Evolutionary conservation across 1,284 basidiomycete species (phyloP).

Genomic region (Cryptococcus depauperatus): DNA sequence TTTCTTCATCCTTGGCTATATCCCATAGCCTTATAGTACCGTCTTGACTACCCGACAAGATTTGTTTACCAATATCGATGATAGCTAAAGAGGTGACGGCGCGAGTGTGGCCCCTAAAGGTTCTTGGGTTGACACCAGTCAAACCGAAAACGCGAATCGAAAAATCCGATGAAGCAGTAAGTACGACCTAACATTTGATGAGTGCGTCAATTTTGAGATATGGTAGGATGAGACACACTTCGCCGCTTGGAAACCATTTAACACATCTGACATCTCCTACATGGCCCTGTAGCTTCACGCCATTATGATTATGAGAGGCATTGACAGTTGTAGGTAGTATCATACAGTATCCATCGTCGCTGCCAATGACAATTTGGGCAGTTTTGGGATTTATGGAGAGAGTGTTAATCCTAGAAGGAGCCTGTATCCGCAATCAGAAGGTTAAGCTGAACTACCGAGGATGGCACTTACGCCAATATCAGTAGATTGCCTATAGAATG

Average conservation of each 20-base stretch:
- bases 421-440: slow-evolving; percentile 14
- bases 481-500: slow-evolving; percentile 27
- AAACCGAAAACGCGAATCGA: slow-evolving; percentile 43
- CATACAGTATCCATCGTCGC: slow-evolving; percentile 42
- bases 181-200: slow-evolving; percentile 33
- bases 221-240: slow-evolving; percentile 17
- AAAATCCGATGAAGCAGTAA: slow-evolving; percentile 45
- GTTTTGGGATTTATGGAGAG: slow-evolving; percentile 36
- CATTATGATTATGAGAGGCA: slow-evolving; percentile 6
- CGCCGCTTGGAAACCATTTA: slow-evolving; percentile 40
- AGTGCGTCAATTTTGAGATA: neutral
- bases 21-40: slow-evolving; percentile 68
- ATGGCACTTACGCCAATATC: slow-evolving; percentile 23
- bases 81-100: slow-evolving; percentile 53
- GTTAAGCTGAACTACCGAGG: neutral
- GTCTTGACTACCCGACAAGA: slow-evolving; percentile 57
- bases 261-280: slow-evolving; percentile 45
- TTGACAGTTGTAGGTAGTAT: slow-evolving; percentile 26
- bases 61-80: slow-evolving; percentile 56
- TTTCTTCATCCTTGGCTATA: slow-evolving; percentile 53
- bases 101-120: slow-evolving; percentile 61
- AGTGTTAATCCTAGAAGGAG: slow-evolving; percentile 36
- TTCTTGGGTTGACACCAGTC: slow-evolving; percentile 49
- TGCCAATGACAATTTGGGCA: slow-evolving; percentile 37
- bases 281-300: slow-evolving; percentile 42